Base-by-base conservation (phyloP, 2,329 filamentous ascomycete species). In the Pseudogymnoascus sp. region DNA sequence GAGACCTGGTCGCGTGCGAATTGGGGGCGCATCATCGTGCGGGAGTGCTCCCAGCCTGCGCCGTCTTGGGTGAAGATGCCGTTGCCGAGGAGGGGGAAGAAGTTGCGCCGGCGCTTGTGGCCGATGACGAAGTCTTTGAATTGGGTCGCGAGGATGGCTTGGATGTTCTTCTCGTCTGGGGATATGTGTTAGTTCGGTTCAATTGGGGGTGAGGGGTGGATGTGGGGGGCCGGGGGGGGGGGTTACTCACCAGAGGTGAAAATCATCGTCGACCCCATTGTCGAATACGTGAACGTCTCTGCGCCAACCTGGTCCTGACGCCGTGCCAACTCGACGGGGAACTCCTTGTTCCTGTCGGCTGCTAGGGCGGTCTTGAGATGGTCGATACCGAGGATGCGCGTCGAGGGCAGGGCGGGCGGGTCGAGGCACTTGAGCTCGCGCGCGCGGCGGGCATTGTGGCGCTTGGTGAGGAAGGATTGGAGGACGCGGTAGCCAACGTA, bases 1-100 rank as follows among this genome's bases (percentile, higher is more conserved):
- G 86, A 85, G 45, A 85, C 77, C 72, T 84, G 81, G 65, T 83
- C 80, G 8, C 81, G 74, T 5, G 80, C 77, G 67, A 85, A 85
- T 66, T 81, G 79, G 0, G 84, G 84, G 10, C 82, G 77, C 60
- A 87, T 77, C 72, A 85, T 76, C 6, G 79, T 76, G 10, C 72
- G 54, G 0, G 71, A 73, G 61, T 71, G 70, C 48, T 71, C 69
- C 73, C 73, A 74, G 8, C 61, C 62, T 16, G 66, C 62, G 13
- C 73, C 73, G 64, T 74, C 71, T 25, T 71, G 68, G 1, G 71
- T 70, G 60, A 74, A 74, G 19, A 74, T 73, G 8, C 72, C 72
- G 62, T 68, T 66, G 4, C 72, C 73, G 1, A 73, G 41, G 13
- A 74, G 65, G 16, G 71, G 68, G 51, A 65, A 66, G 61, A 91